phyloP scores from a whole-genome alignment of 495 filamentous ascomycete genomes.

The Hyphodiscus hymeniophilus region DNA sequence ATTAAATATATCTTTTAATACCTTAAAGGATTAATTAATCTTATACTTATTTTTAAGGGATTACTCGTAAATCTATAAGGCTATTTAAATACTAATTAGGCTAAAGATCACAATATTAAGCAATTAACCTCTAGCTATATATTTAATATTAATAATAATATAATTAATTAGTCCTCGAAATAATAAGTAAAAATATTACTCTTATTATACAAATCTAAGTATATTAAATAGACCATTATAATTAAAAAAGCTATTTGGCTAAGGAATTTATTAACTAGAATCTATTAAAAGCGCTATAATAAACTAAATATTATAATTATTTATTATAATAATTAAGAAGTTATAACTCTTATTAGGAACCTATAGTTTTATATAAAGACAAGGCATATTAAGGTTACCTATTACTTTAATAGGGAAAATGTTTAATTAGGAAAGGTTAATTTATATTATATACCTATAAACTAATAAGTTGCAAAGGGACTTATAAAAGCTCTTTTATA shows the following conservation, averaged over 20 bases:
- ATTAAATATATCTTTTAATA: constrained; percentile 3
- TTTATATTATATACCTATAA: not conserved
- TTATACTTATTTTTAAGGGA: not conserved
- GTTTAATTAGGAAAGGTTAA: not conserved
- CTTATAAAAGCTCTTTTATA: constrained; percentile 2
- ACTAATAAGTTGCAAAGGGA: not conserved
- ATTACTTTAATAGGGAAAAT: not conserved
- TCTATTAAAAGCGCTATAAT: not conserved
- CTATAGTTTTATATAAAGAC: constrained; percentile 1
- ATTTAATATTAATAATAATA: constrained; percentile 2
- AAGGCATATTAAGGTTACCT: constrained; percentile 1
- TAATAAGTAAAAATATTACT: not conserved
- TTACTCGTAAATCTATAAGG: not conserved
- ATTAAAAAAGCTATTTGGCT: constrained; percentile 7
- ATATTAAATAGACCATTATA: not conserved
- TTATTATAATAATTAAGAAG: constrained; percentile 3
- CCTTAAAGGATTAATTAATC: not conserved
- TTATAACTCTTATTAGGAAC: constrained; percentile 1
- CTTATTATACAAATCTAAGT: not conserved
- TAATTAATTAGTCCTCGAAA: constrained; percentile 3
- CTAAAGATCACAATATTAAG: not conserved
- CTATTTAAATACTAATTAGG: constrained; percentile 6
- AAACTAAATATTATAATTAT: not conserved
- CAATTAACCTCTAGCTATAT: constrained; percentile 2
- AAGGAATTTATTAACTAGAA: not conserved